Conservation (phyloP, 1,284 basidiomycete genomes). For the Ustilago sp. region DNA sequence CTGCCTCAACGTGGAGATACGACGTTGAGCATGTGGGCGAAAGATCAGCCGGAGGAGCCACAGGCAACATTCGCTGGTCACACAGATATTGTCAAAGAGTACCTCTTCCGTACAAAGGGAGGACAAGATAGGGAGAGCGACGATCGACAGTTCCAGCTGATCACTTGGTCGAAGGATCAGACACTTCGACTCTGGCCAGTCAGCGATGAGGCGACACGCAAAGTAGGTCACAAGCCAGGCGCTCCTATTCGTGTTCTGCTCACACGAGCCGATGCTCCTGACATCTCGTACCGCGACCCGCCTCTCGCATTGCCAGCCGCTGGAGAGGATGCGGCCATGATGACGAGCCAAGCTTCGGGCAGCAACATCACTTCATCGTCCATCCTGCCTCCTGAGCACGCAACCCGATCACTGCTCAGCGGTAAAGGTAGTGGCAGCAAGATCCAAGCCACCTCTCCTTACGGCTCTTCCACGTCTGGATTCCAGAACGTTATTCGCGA, state of each 20-base stretch:
- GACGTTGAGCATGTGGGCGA: slow-evolving; percentile 84
- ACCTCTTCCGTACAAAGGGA: slow-evolving; percentile 86
- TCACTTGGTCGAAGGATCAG: slow-evolving; percentile 97
- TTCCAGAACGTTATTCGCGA: slow-evolving; percentile 41
- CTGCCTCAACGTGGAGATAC: slow-evolving; percentile 90
- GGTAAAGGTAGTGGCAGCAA: slow-evolving; percentile 51
- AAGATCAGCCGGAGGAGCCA: slow-evolving; percentile 73
- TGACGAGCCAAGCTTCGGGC: slow-evolving; percentile 34
- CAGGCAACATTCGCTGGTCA: slow-evolving; percentile 88
- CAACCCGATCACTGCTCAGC: slow-evolving; percentile 49
- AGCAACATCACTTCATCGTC: slow-evolving; percentile 48
- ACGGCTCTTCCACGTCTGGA: slow-evolving; percentile 48
- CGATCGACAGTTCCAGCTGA: slow-evolving; percentile 73
- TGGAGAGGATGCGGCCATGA: slow-evolving; percentile 29
- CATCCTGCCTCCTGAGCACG: slow-evolving; percentile 49
- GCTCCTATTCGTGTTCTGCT: slow-evolving; percentile 72
- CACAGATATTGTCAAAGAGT: slow-evolving; percentile 94
- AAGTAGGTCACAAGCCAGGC: slow-evolving; percentile 73
- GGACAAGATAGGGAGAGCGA: slow-evolving; percentile 69
- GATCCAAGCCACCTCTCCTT: slow-evolving; percentile 43
- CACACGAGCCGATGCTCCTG: slow-evolving; percentile 70
- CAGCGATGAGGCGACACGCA: slow-evolving; percentile 74
- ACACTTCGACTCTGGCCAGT: slow-evolving; percentile 93
- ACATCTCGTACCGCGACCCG: slow-evolving; percentile 60
- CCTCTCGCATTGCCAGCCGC: slow-evolving; percentile 19